A percentile compares a stretch with the other conserved stretches of the same genome.
Evolutionary conservation across 1,284 basidiomycete species (phyloP).

Genomic region (Entoloma clypeatum): DNA sequence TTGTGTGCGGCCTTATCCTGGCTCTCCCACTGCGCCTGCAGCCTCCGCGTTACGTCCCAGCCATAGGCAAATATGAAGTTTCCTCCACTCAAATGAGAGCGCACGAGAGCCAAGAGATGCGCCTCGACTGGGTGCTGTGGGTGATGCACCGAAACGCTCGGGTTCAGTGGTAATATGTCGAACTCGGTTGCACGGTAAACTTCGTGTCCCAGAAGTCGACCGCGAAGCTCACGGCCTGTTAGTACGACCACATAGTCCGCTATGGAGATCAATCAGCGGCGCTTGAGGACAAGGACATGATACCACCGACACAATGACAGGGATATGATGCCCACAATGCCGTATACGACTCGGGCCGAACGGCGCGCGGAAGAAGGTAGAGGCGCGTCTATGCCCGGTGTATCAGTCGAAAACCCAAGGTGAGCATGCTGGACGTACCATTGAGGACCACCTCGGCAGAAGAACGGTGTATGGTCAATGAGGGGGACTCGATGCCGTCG

Average conservation of each 20-base stretch:
- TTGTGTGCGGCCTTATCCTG: conserved; percentile 48
- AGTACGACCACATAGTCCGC: conserved; percentile 93
- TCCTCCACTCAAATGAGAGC: conserved; percentile 79
- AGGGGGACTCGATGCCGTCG: conserved; percentile 57
- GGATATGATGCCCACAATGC: conserved; percentile 83
- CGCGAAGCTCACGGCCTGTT: conserved; percentile 79
- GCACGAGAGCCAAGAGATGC: conserved; percentile 83
- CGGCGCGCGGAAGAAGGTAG: conserved; percentile 52
- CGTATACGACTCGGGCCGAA: conserved; percentile 67
- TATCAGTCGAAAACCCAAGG: conserved; percentile 1
- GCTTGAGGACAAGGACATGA: conserved; percentile 2
- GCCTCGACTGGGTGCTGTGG: conserved; percentile 84
- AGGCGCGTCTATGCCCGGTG: conserved; percentile 47
- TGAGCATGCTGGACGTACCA: conserved; percentile 39
- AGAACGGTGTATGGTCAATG: conserved; percentile 65
- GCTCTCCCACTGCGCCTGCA: conserved; percentile 79
- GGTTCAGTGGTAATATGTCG: conserved; percentile 84
- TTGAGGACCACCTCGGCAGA: conserved; percentile 72
- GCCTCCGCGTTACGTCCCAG: conserved; percentile 85
- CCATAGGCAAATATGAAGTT: conserved; percentile 89
- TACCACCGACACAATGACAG: conserved; percentile 72
- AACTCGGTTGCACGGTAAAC: conserved; percentile 91
- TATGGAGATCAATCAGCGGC: conserved; percentile 30
- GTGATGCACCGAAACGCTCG: conserved; percentile 59
- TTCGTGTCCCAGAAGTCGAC: conserved; percentile 79